Evolutionary conservation across 305 asterid species (phyloP), one percentile per base, ranked within the genome.

Genomic region (Galium porrigens): DNA sequence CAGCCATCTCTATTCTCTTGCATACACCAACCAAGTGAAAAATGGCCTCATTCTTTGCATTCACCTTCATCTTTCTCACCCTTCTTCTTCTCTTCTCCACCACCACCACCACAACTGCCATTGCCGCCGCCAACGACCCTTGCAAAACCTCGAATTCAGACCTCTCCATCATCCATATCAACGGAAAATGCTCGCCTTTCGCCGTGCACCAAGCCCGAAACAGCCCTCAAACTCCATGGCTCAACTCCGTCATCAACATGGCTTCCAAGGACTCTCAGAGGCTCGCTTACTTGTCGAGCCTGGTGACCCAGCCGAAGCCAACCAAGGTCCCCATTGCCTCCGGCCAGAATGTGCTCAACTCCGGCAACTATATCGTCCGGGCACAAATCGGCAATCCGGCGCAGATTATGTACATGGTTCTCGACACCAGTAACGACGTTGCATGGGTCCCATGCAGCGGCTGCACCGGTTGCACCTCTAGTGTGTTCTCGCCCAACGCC

Each of bases 391-490:
- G 95, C 53, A 83, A 88, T 12, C 96, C 94, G 4, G 88, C 86
- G 1, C 96, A 89, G 61, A 85, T 79, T 72, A 72, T 89, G 89
- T 81, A 82, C 74, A 89, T 87, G 95, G 96, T 89, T 33, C 25
- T 89, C 75, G 96, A 89, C 68, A 89, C 94, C 0, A 87, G 96
- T 67, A 80, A 74, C 1, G 94, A 89, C 25, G 80, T 78, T 69
- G 89, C 91, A 71, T 89, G 96, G 95, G 69, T 85, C 46, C 96
- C 96, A 66, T 89, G 96, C 84, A 77, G 69, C 20, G 94, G 88
- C 8, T 89, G 96, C 77, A 58, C 66, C 0, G 94, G 91, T 1
- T 89, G 94, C 66, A 65, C 83, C 30, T 77, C 95, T 20, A 65
- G 78, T 0, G 0, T 71, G 17, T 89, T 89, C 69, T 37, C 83